Conservation (phyloP, 2,329 filamentous ascomycete genomes). For the Teratosphaeria destructans region DNA sequence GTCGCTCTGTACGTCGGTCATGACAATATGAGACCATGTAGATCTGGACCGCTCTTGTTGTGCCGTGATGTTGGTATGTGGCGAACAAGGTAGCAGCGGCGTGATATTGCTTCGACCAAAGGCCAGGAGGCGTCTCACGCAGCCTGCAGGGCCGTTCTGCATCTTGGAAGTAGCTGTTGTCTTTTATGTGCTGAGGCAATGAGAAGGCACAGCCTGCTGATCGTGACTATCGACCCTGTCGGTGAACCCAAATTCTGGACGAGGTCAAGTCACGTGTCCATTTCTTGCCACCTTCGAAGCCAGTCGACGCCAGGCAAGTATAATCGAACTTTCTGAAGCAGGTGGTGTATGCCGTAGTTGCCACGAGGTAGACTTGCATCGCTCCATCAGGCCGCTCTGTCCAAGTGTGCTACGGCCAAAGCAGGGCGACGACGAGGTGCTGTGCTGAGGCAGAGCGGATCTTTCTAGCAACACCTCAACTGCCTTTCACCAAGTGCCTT, state of each 20-base stretch:
- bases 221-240: not conserved
- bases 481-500: not conserved
- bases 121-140: not conserved
- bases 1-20: not conserved
- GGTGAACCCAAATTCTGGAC: not conserved
- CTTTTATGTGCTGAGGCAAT: not conserved
- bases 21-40: not conserved
- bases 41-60: not conserved
- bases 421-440: not conserved
- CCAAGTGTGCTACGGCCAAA: not conserved
- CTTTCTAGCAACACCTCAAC: not conserved
- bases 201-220: not conserved
- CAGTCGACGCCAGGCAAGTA: not conserved
- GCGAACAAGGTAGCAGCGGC: not conserved
- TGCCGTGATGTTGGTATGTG: not conserved
- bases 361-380: not conserved
- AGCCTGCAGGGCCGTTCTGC: not conserved
- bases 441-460: not conserved
- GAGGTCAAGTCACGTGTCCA: not conserved
- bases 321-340: not conserved
- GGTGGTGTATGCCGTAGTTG: not conserved
- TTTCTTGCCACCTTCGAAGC: not conserved
- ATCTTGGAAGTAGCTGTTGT: not conserved
- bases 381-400: not conserved
- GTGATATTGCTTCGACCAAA: not conserved